Conservation (phyloP, 257 asterid species). For the Lycium ferocissimum region DNA sequence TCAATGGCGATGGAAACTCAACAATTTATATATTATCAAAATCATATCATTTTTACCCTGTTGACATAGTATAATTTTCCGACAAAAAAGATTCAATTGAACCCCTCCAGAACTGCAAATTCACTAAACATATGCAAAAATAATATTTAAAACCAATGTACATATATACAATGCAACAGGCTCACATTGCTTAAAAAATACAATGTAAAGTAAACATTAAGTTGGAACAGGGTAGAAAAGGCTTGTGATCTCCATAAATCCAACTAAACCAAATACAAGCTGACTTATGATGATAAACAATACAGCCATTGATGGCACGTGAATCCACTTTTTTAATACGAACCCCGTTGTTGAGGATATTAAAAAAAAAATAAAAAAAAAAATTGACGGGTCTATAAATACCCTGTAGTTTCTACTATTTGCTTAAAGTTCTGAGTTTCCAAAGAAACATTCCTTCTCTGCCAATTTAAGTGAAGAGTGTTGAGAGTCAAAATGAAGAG, state of each 20-base stretch:
- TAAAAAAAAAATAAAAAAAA: neutral
- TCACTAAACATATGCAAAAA: neutral
- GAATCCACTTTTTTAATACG: neutral
- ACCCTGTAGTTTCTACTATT: neutral
- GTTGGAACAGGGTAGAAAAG: neutral
- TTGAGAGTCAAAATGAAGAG: constrained; percentile 41
- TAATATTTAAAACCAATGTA: neutral
- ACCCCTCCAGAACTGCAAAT: neutral
- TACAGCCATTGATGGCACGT: neutral
- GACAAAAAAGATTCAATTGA: no score
- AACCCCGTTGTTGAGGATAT: neutral
- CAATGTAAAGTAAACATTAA: neutral
- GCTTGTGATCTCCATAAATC: neutral
- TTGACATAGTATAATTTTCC: neutral
- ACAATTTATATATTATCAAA: neutral
- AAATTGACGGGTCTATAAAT: neutral
- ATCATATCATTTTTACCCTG: neutral
- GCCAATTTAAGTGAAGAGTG: neutral
- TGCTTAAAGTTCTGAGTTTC: neutral
- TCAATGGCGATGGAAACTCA: neutral
- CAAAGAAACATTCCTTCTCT: neutral
- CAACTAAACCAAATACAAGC: neutral
- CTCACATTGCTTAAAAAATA: neutral
- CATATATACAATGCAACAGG: neutral
- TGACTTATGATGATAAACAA: neutral